Evolutionary conservation across 139 green algal species (phyloP).

Genomic region (Chlamydomonas incerta): DNA sequence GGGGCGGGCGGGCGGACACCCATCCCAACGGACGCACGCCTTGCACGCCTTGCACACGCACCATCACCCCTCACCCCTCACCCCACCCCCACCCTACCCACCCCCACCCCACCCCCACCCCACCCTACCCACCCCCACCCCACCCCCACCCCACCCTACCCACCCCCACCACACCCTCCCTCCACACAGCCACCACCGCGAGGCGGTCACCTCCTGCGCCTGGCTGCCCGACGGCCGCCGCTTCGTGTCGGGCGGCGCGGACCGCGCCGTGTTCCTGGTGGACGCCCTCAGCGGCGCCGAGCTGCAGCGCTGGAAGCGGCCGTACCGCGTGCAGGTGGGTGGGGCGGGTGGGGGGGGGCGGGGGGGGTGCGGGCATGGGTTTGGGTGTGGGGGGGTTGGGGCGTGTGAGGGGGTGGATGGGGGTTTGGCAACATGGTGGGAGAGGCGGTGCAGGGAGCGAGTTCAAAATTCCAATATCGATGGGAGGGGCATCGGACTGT

Average conservation of each 20-base stretch:
- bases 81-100: neutral
- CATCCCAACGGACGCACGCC: too few species aligned
- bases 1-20: too few species aligned
- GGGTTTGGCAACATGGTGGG: too few species aligned
- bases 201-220: slow-evolving; percentile 74
- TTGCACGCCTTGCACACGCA: too few species aligned
- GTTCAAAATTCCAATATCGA: too few species aligned
- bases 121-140: neutral
- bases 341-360: neutral
- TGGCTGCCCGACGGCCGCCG: slow-evolving; percentile 86
- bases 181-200: slow-evolving; percentile 57
- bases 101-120: neutral
- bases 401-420: neutral
- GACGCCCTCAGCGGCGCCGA: slow-evolving; percentile 61
- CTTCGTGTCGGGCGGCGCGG: slow-evolving; percentile 79
- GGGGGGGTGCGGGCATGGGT: neutral
- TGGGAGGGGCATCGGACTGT: too few species aligned
- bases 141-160: neutral
- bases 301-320: slow-evolving; percentile 69
- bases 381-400: neutral
- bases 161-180: neutral
- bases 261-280: slow-evolving; percentile 75
- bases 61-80: neutral
- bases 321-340: slow-evolving; percentile 64
- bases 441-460: too few species aligned